Conservation (phyloP, 2,329 filamentous ascomycete genomes). For the Paecilomyces fulvus region DNA sequence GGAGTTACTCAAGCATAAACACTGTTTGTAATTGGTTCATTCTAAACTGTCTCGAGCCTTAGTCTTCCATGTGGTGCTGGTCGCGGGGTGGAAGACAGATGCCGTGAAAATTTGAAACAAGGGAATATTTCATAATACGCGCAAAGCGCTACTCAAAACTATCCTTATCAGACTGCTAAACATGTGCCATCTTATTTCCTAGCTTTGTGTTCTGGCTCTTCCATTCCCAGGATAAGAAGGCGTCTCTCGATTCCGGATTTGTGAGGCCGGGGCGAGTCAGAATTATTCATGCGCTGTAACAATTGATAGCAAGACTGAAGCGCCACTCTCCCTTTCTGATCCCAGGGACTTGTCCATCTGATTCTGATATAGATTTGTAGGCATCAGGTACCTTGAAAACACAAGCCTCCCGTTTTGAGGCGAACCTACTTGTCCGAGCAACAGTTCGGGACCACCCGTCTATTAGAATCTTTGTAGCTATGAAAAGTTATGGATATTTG, state of each 20-base stretch:
- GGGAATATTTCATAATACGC: no score
- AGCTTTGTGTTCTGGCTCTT: not conserved
- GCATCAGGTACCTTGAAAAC: not conserved
- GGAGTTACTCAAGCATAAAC: no score
- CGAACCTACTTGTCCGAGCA: not conserved
- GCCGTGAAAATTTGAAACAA: no score
- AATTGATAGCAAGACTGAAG: not conserved
- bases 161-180: no score
- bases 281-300: not conserved
- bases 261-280: not conserved
- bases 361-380: not conserved
- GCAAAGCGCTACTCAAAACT: no score
- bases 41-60: no score
- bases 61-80: no score
- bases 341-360: not conserved
- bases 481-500: no score
- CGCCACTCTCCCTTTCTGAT: not conserved
- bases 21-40: no score
- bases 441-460: not conserved
- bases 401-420: not conserved
- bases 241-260: not conserved
- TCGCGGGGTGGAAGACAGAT: no score
- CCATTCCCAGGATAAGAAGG: not conserved
- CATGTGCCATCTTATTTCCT: not conserved
- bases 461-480: not conserved